These are phyloP conservation scores for Nicotiana undulata DNA, from an alignment of 257 asterid genomes.

Conservation along the genomic window DNA sequence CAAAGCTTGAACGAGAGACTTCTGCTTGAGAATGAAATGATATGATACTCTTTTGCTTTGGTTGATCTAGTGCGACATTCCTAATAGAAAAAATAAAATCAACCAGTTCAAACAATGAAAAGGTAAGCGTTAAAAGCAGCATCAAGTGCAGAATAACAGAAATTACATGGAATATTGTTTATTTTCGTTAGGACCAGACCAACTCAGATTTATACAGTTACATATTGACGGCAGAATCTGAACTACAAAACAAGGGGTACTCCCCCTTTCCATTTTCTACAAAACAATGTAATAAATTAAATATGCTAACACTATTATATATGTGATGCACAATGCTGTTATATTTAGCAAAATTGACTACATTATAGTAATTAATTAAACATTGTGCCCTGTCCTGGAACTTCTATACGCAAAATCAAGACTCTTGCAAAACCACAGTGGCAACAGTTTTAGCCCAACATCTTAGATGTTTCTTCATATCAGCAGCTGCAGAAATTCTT, in stretches of 20 bases:
- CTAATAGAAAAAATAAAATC: not conserved
- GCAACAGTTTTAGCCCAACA: conserved; percentile 65
- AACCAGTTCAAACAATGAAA: not conserved
- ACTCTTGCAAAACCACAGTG: conserved; percentile 33
- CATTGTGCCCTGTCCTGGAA: not conserved
- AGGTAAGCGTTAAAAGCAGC: not conserved
- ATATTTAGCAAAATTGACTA: not conserved
- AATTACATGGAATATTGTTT: not conserved
- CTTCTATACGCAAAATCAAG: conserved; percentile 1
- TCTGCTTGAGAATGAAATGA: not conserved
- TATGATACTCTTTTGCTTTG: not conserved
- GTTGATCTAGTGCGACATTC: not conserved
- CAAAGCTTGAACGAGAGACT: not conserved
- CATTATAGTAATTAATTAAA: not conserved
- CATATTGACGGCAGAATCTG: not conserved
- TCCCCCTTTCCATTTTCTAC: not conserved
- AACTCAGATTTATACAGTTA: conserved; percentile 10
- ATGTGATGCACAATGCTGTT: not conserved
- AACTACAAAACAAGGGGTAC: not conserved
- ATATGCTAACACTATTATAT: not conserved
- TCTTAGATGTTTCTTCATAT: conserved; percentile 61
- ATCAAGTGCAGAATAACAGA: not conserved
- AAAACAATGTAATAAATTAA: not conserved
- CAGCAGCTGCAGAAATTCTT: conserved; percentile 24
- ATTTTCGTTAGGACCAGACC: not conserved